Conservation (phyloP, 73 alveolate species). For the Blepharisma japonicum region DNA sequence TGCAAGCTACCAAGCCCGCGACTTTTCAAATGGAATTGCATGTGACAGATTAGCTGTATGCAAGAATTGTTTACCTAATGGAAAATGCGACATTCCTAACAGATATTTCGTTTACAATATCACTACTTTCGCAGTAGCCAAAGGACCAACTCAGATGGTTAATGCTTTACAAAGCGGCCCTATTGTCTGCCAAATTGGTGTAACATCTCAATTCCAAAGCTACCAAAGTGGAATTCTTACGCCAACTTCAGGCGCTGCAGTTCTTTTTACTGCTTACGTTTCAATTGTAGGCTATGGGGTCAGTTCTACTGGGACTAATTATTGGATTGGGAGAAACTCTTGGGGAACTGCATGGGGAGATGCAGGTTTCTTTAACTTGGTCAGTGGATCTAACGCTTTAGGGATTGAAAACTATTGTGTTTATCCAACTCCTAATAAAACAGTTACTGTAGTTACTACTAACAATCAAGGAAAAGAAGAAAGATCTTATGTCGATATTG, state of each 20-base stretch:
- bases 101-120: slow-evolving; percentile 47
- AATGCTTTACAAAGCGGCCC: slow-evolving; percentile 91
- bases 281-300: slow-evolving; percentile 91
- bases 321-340: slow-evolving; percentile 69
- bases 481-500: too few relatives aligned
- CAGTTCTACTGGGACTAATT: slow-evolving; percentile 55
- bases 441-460: slow-evolving; percentile 4
- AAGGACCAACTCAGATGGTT: slow-evolving; percentile 86
- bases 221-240: slow-evolving; percentile 63
- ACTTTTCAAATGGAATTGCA: slow-evolving; percentile 47
- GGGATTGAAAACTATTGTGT: slow-evolving; percentile 58
- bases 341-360: slow-evolving; percentile 81
- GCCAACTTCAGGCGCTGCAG: slow-evolving; percentile 44
- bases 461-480: background rate
- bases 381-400: slow-evolving; percentile 48
- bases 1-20: slow-evolving; percentile 64
- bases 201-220: slow-evolving; percentile 43
- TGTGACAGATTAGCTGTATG: slow-evolving; percentile 41
- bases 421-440: slow-evolving; percentile 50
- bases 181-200: slow-evolving; percentile 81
- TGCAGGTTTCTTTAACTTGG: slow-evolving; percentile 60
- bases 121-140: slow-evolving; percentile 49
- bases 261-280: slow-evolving; percentile 66
- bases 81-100: slow-evolving; percentile 41
- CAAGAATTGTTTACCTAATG: slow-evolving; percentile 51